These are phyloP conservation scores for Panicum miliaceum DNA, from an alignment of 176 grass and related monocot species.

Conservation along the genomic window DNA sequence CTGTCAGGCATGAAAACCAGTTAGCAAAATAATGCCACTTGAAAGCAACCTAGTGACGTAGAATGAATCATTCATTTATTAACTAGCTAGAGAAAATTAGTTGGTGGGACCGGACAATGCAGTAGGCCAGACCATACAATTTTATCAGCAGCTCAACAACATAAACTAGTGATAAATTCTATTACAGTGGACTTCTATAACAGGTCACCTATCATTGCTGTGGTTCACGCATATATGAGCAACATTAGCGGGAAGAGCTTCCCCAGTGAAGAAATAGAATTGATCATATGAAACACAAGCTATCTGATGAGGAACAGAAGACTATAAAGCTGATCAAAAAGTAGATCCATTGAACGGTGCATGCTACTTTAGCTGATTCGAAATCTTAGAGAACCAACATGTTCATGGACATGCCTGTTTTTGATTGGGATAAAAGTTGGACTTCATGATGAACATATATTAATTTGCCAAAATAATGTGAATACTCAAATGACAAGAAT, in stretches of 20 bases:
- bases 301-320: neutral
- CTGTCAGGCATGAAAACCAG: constrained; percentile 1
- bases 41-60: constrained; percentile 5
- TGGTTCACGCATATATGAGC: constrained; percentile 14
- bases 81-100: neutral
- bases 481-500: neutral
- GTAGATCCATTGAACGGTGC: neutral
- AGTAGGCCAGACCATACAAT: constrained; percentile 15
- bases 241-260: neutral
- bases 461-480: constrained; percentile 1
- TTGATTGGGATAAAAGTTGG: neutral
- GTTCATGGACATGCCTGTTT: neutral
- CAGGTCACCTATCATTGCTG: constrained; percentile 17
- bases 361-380: constrained; percentile 21
- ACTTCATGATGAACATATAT: constrained; percentile 29
- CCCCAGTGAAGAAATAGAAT: constrained; percentile 28
- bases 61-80: constrained; percentile 25
- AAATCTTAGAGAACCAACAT: constrained; percentile 10
- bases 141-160: constrained; percentile 26
- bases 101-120: neutral
- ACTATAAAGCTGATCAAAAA: neutral
- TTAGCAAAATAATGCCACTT: constrained; percentile 5
- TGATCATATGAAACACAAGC: constrained; percentile 5
- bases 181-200: constrained; percentile 3
- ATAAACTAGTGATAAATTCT: constrained; percentile 28